These are phyloP conservation scores for Lodderomyces margitis DNA, from an alignment of 1,139 yeast genomes.

Conservation along the genomic window DNA sequence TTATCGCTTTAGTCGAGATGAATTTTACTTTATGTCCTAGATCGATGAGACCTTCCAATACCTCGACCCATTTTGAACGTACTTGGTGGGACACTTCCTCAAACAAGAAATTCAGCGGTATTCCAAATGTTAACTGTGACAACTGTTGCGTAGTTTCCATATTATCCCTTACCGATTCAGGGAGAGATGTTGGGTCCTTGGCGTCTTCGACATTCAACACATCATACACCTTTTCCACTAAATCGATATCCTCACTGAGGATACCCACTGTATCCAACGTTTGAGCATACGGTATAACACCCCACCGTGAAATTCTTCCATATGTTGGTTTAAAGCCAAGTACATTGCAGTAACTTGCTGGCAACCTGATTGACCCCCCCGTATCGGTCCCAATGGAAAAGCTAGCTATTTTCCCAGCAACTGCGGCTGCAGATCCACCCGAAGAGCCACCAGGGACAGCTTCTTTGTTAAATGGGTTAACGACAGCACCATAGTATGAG, in stretches of 20 bases:
- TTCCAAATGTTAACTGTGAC: conserved; percentile 52
- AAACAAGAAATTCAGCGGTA: conserved; percentile 65
- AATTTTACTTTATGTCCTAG: conserved; percentile 57
- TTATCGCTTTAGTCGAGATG: conserved; percentile 69
- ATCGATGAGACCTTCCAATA: conserved; percentile 41
- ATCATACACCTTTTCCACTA: conserved; percentile 48
- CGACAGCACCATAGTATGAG: conserved; percentile 61
- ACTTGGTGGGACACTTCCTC: conserved; percentile 53
- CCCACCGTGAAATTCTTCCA: conserved; percentile 89
- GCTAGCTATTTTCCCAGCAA: conserved; percentile 47
- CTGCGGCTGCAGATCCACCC: conserved; percentile 95
- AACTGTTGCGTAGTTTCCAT: conserved; percentile 13
- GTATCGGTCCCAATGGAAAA: conserved; percentile 88
- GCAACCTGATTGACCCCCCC: conserved; percentile 92
- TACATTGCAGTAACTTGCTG: conserved; percentile 83
- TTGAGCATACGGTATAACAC: conserved; percentile 90
- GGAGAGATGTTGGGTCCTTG: conserved; percentile 78
- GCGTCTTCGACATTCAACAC: conserved; percentile 60
- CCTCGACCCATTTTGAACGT: conserved; percentile 43
- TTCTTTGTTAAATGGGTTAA: conserved; percentile 56
- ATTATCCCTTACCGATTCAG: conserved; percentile 30
- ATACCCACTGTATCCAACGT: conserved; percentile 94
- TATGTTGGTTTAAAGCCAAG: conserved; percentile 91
- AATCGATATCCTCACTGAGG: conserved; percentile 48
- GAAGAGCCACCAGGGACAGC: conserved; percentile 86